These are phyloP conservation scores for Aspergillus carlsbadensis DNA, from an alignment of 495 filamentous ascomycete genomes.

Conservation along the genomic window DNA sequence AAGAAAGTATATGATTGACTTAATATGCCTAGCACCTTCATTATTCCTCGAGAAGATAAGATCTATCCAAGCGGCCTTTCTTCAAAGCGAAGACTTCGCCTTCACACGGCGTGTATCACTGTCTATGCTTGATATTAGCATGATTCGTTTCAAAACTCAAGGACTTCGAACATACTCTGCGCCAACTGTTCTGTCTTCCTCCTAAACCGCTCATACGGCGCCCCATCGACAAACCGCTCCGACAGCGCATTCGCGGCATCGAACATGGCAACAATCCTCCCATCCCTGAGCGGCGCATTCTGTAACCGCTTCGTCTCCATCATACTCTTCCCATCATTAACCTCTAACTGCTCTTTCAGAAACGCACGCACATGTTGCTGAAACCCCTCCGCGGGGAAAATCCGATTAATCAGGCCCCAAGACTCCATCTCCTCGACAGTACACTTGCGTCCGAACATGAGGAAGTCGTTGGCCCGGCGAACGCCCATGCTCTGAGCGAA, in stretches of 20 bases:
- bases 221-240: conserved; percentile 21
- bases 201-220: conserved; percentile 17
- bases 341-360: conserved; percentile 16
- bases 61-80: no score
- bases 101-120: no score
- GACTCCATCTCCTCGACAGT: conserved; percentile 17
- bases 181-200: conserved; percentile 13
- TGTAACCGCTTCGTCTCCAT: conserved; percentile 22
- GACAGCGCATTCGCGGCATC: conserved; percentile 21
- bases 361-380: conserved; percentile 14
- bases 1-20: no score
- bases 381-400: conserved; percentile 19
- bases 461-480: conserved; percentile 21
- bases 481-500: conserved; percentile 21
- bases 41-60: no score
- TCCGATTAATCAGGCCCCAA: conserved; percentile 13
- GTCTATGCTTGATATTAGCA: no score
- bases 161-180: not conserved
- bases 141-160: no score
- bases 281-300: conserved; percentile 16
- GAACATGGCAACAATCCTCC: conserved; percentile 17
- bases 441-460: conserved; percentile 23
- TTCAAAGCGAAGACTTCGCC: no score
- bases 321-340: conserved; percentile 24
- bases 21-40: no score